A percentile compares a stretch with the other conserved stretches of the same genome.
Evolutionary conservation across 352 stramenopile genomes (phyloP).

Genomic region (Saprolegnia diclina): DNA sequence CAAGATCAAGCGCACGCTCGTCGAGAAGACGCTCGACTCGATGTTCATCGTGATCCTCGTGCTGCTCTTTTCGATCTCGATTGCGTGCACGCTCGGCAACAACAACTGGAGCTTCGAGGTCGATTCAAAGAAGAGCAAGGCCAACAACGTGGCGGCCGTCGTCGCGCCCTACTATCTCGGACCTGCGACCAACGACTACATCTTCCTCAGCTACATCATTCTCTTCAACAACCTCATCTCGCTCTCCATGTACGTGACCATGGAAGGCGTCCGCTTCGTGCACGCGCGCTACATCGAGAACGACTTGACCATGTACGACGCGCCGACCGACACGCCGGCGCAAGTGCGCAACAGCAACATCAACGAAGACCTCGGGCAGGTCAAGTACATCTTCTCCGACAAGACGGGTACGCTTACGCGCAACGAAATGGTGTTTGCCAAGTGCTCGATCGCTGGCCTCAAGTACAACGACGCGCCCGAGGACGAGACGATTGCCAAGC

Average conservation of each 20-base stretch:
- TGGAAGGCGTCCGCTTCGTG: constrained; percentile 84
- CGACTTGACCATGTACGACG: constrained; percentile 80
- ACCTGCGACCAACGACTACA: constrained; percentile 53
- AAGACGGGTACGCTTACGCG: constrained; percentile 83
- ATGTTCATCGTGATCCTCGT: constrained; percentile 86
- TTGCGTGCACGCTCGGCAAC: constrained; percentile 75
- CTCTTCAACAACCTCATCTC: constrained; percentile 87
- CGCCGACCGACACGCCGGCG: constrained; percentile 56
- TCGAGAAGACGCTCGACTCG: constrained; percentile 80
- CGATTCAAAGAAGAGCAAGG: constrained; percentile 23
- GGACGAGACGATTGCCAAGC: constrained; percentile 33
- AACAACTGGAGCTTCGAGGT: constrained; percentile 77
- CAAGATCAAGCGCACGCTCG: constrained; percentile 78
- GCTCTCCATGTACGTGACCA: constrained; percentile 86
- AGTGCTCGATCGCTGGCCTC: constrained; percentile 87
- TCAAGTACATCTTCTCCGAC: constrained; percentile 89
- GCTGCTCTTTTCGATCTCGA: constrained; percentile 78
- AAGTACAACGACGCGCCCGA: constrained; percentile 88
- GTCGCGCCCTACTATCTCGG: constrained; percentile 5
- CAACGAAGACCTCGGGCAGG: constrained; percentile 84
- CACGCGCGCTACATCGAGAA: constrained; percentile 82
- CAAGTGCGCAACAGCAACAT: constrained; percentile 86
- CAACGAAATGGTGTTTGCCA: constrained; percentile 89
- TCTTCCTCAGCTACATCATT: constrained; percentile 88
- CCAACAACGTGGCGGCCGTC: constrained; percentile 33